These are phyloP conservation scores for Phylloporus rhodoxanthus DNA, from an alignment of 768 basidiomycete genomes.

Conservation along the genomic window DNA sequence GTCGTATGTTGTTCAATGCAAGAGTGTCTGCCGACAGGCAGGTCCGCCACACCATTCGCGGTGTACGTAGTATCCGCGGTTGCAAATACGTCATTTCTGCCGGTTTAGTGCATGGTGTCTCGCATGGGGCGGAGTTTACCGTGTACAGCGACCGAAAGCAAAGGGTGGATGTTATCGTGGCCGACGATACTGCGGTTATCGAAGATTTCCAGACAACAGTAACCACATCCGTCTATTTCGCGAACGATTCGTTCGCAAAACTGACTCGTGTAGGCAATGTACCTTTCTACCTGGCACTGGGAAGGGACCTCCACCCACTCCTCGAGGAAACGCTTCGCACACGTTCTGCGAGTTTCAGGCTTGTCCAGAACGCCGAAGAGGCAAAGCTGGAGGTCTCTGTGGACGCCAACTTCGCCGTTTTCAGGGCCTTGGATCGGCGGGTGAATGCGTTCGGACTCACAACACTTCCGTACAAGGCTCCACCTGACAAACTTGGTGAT, in stretches of 20 bases:
- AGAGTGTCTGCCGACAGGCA: slow-evolving; percentile 10
- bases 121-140: slow-evolving; percentile 13
- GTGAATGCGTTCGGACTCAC: slow-evolving; percentile 1
- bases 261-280: slow-evolving; percentile 1
- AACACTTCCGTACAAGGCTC: neutral
- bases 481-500: neutral
- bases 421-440: slow-evolving; percentile 3
- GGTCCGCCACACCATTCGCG: slow-evolving; percentile 2
- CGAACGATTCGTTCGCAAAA: slow-evolving; percentile 1
- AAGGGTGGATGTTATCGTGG: neutral
- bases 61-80: neutral
- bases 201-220: slow-evolving; percentile 12
- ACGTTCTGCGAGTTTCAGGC: neutral
- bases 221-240: neutral
- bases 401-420: neutral
- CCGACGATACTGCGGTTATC: slow-evolving; percentile 8
- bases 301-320: neutral
- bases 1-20: slow-evolving; percentile 23
- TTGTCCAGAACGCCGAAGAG: neutral
- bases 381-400: slow-evolving; percentile 3
- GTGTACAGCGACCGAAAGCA: slow-evolving; percentile 10
- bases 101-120: slow-evolving; percentile 25
- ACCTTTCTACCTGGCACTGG: neutral
- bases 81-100: slow-evolving; percentile 18
- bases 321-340: neutral